A percentile compares a stretch with the other conserved stretches of the same genome.
Conservation (phyloP, 1,139 yeast genomes). For the Suhomyces terraborum region DNA sequence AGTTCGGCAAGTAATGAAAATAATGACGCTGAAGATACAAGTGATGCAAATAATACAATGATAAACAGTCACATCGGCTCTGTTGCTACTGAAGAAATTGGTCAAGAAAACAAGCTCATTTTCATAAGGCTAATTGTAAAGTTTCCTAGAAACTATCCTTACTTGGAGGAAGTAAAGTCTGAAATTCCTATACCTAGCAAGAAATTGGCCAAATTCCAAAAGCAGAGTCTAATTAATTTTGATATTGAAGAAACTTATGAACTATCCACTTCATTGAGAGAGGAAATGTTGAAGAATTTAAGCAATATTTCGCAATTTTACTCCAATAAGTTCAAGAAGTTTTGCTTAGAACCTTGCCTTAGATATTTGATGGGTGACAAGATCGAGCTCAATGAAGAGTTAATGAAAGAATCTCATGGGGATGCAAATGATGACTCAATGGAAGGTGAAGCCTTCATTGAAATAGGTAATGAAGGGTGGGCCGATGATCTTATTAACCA, state of each 20-base stretch:
- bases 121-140: conserved; percentile 68
- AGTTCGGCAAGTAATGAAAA: conserved; percentile 8
- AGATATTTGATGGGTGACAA: conserved; percentile 82
- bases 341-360: conserved; percentile 80
- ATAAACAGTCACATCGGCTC: not conserved
- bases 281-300: conserved; percentile 53
- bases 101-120: conserved; percentile 54
- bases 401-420: conserved; percentile 24
- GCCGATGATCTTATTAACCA: conserved; percentile 47
- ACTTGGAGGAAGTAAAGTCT: conserved; percentile 47
- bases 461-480: conserved; percentile 48
- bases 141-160: conserved; percentile 76
- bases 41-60: conserved; percentile 4
- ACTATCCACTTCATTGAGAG: conserved; percentile 47
- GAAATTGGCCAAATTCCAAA: conserved; percentile 25
- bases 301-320: conserved; percentile 58
- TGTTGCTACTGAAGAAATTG: conserved; percentile 13
- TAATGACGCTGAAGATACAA: conserved; percentile 6
- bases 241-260: conserved; percentile 79
- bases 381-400: conserved; percentile 49
- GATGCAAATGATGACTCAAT: conserved; percentile 25
- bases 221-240: conserved; percentile 42
- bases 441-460: conserved; percentile 25
- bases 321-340: conserved; percentile 55
- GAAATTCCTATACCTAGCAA: conserved; percentile 21